Evolutionary conservation across 768 basidiomycete species (phyloP), one percentile per base, ranked within the genome.

Genomic region (Boletus tylopilopsis): DNA sequence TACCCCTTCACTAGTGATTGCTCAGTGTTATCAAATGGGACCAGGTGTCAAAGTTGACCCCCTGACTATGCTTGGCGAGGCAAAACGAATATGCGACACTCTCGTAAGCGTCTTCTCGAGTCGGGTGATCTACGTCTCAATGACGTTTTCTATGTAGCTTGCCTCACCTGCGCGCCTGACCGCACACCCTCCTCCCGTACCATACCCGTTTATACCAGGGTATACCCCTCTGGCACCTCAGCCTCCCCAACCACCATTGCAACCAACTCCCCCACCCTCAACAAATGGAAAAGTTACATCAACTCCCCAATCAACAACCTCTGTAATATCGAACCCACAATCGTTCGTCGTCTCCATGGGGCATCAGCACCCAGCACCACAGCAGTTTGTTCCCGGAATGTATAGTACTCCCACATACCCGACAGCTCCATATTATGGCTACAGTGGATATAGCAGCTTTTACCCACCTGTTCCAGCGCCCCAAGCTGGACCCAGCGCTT

Each of bases 1-100:
- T 10, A 73, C 89, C 0, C 77, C 85, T 35, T 80, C 87, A 7
- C 63, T 86, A 50, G 87, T 90, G 18, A 76, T 90, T 37, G 83
- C 87, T 2, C 89, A 90, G 64, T 88, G 84, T 59, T 91, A 90
- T 63, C 82, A 85, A 55, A 79, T 84, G 75, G 85, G 84, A 6
- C 79, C 84, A 8, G 73, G 73, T 12, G 77, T 73, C 50, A 86
- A 85, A 55, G 76, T 90, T 13, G 88, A 91, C 56, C 88, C 88
- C 5, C 57, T 91, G 37, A 70, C 71, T 47, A 84, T 91, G 80
- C 76, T 91, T 4, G 76, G 67, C 30, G 89, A 90, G 45, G 89
- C 88, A 6, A 90, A 88, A 66, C 76, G 81, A 24, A 79, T 85
- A 15, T 90, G 89, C 54, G 88, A 91, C 66, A 79, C 77, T 19